A percentile compares a stretch with the other conserved stretches of the same genome.
Evolutionary conservation across 1,284 basidiomycete genomes (phyloP).

Genomic region (Cryptococcus sp.): DNA sequence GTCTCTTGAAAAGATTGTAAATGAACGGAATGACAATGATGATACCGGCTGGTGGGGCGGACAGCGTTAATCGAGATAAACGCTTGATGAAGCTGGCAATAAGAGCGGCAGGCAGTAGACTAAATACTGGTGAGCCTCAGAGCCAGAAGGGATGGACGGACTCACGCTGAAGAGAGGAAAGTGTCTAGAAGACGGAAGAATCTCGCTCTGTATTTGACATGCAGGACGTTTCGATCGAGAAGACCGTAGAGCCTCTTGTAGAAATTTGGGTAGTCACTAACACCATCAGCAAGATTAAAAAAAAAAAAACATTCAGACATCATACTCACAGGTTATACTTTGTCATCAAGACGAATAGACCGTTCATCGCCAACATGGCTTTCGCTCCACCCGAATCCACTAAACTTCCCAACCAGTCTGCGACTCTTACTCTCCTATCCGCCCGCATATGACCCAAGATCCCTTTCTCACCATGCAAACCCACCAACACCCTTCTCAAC

Average conservation of each 20-base stretch:
- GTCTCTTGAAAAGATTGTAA: conserved; percentile 90
- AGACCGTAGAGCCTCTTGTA: conserved; percentile 91
- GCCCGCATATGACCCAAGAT: conserved; percentile 41
- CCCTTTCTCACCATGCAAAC: conserved; percentile 39
- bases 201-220: conserved; percentile 85
- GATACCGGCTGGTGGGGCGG: conserved; percentile 82
- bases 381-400: conserved; percentile 81
- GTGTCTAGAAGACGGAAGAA: conserved; percentile 91
- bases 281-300: neutral
- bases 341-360: conserved; percentile 83
- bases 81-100: conserved; percentile 94
- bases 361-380: conserved; percentile 88
- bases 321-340: conserved; percentile 80
- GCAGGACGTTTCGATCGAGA: conserved; percentile 78
- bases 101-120: conserved; percentile 79
- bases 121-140: conserved; percentile 34
- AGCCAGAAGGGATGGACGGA: conserved; percentile 13
- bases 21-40: conserved; percentile 88
- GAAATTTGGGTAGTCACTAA: conserved; percentile 92
- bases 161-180: conserved; percentile 84
- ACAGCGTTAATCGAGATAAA: conserved; percentile 74
- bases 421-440: conserved; percentile 64
- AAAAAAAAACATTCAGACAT: neutral
- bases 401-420: conserved; percentile 89
- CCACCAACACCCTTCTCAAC: conserved; percentile 36